These are phyloP conservation scores for Amanita subjunquillea DNA, from an alignment of 768 basidiomycete genomes.

Conservation along the genomic window DNA sequence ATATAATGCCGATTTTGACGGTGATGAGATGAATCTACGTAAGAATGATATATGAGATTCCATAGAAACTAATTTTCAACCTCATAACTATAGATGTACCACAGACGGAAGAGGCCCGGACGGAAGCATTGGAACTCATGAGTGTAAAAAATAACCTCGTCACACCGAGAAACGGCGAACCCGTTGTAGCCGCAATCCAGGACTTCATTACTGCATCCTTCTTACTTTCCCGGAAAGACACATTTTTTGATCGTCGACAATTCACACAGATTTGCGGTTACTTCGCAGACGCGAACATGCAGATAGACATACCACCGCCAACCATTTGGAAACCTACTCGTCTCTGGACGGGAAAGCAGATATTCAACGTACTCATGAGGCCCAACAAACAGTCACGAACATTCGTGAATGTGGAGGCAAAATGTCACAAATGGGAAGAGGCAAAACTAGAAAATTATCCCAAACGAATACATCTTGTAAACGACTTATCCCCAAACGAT, in stretches of 20 bases:
- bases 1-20: constrained; percentile 99
- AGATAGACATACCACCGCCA: constrained; percentile 94
- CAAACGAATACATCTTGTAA: constrained; percentile 45
- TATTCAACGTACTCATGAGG: constrained; percentile 96
- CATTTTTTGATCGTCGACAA: constrained; percentile 86
- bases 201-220: constrained; percentile 99
- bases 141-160: constrained; percentile 94
- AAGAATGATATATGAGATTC: constrained; percentile 17
- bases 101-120: constrained; percentile 96
- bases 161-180: constrained; percentile 96
- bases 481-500: constrained; percentile 92
- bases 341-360: constrained; percentile 97
- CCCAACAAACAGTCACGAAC: constrained; percentile 80
- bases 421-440: constrained; percentile 86
- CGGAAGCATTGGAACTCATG: constrained; percentile 96
- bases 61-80: constrained; percentile 3
- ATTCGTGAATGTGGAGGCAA: constrained; percentile 90
- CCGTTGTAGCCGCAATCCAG: constrained; percentile 98
- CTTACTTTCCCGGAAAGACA: constrained; percentile 86
- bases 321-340: constrained; percentile 87
- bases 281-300: constrained; percentile 80
- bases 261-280: constrained; percentile 97
- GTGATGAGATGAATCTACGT: constrained; percentile 99
- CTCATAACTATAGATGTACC: constrained; percentile 65
- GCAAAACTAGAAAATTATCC: constrained; percentile 56